phyloP scores from a whole-genome alignment of 164 flowering plant species.

The Vitis rupestris region DNA sequence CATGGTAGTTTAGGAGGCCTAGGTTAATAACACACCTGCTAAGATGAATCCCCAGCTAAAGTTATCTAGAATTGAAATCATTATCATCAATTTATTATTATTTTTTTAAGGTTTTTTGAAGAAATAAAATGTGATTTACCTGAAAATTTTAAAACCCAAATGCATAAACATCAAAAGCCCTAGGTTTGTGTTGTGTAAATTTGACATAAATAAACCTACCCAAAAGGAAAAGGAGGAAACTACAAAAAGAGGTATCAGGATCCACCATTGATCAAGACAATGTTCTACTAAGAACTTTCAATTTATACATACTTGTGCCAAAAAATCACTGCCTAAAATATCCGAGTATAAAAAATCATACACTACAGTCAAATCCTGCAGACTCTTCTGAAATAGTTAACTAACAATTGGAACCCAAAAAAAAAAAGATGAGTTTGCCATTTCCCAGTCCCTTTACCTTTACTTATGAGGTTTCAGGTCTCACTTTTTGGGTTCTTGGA shows the following conservation, averaged over 20 bases:
- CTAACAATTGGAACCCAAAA: background rate
- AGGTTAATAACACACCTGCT: too few species aligned
- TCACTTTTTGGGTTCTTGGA: conserved; percentile 29
- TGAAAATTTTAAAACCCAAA: too few species aligned
- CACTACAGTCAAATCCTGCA: background rate
- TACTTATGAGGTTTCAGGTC: conserved; percentile 7
- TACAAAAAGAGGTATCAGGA: background rate
- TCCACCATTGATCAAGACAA: background rate
- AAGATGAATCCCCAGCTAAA: too few species aligned
- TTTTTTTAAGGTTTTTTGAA: too few species aligned
- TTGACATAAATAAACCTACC: too few species aligned
- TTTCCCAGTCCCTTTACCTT: background rate
- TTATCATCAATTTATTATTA: too few species aligned
- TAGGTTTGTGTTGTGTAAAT: too few species aligned
- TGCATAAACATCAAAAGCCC: too few species aligned
- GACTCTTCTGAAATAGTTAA: background rate
- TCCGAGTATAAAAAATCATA: background rate
- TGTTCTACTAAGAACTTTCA: background rate
- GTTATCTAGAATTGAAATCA: too few species aligned
- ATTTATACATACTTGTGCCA: background rate
- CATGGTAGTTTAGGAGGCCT: too few species aligned
- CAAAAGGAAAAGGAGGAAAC: too few species aligned
- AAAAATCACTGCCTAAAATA: background rate
- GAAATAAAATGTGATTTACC: too few species aligned
- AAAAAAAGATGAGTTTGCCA: background rate